Conservation (phyloP, 2,329 filamentous ascomycete species). For the Orbilia javanica region DNA sequence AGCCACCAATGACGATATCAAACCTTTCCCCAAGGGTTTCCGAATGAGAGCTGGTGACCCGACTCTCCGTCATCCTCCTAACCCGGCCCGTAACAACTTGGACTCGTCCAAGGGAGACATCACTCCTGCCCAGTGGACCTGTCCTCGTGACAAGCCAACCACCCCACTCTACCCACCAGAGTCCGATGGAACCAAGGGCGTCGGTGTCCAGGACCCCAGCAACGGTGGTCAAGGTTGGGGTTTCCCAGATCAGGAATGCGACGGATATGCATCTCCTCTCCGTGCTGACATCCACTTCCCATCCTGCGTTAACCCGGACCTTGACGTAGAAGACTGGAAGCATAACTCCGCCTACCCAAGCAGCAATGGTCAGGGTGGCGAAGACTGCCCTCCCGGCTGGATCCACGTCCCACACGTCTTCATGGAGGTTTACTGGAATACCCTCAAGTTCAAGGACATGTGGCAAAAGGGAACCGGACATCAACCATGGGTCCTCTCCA, state of each 20-base stretch:
- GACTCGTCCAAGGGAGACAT: constrained; percentile 62
- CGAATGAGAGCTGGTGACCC: constrained; percentile 84
- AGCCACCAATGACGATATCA: constrained; percentile 69
- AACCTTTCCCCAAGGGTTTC: constrained; percentile 82
- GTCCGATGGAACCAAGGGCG: constrained; percentile 76
- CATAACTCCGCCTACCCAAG: constrained; percentile 82
- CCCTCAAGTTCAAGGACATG: constrained; percentile 66
- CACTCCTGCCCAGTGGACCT: constrained; percentile 68
- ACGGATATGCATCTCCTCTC: constrained; percentile 74
- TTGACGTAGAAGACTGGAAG: constrained; percentile 70
- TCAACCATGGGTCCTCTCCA: constrained; percentile 80
- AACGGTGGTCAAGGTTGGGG: constrained; percentile 57
- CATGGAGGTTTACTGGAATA: constrained; percentile 88
- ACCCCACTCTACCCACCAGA: constrained; percentile 80
- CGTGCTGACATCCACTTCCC: constrained; percentile 89
- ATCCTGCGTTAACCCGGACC: constrained; percentile 81
- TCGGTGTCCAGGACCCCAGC: constrained; percentile 73
- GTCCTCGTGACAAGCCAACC: constrained; percentile 67
- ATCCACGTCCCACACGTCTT: constrained; percentile 80
- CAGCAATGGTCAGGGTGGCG: constrained; percentile 77
- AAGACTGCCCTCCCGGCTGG: constrained; percentile 77
- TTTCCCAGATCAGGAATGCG: constrained; percentile 72
- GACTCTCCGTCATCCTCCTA: constrained; percentile 76
- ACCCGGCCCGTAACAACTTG: constrained; percentile 31
- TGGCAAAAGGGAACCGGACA: constrained; percentile 69